phyloP scores from a whole-genome alignment of 1,284 basidiomycete species.

The Ustilago cynodontis region DNA sequence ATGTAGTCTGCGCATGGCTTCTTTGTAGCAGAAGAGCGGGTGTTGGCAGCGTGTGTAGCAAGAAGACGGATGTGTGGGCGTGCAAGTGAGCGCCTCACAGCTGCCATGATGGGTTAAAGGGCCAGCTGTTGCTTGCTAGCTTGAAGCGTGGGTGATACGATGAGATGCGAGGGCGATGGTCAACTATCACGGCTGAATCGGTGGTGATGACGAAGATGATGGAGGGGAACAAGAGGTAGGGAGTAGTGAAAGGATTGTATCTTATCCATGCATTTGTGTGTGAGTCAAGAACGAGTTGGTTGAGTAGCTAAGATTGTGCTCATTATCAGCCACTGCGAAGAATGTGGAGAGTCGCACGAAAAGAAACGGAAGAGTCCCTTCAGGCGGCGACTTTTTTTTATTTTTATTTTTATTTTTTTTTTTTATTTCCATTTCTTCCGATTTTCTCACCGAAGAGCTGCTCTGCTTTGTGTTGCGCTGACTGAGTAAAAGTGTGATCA shows the following conservation, averaged over 20 bases:
- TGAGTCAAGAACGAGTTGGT: slow-evolving; percentile 1
- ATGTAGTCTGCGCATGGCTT: slow-evolving; percentile 64
- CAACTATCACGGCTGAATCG: too few relatives aligned
- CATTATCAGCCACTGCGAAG: slow-evolving; percentile 5
- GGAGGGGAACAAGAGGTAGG: too few relatives aligned
- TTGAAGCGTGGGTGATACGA: neutral
- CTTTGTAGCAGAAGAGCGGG: slow-evolving; percentile 11
- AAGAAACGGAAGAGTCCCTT: slow-evolving; percentile 16
- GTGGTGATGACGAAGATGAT: neutral
- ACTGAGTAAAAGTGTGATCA: too few relatives aligned
- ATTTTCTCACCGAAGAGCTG: slow-evolving; percentile 8
- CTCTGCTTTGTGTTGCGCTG: too few relatives aligned
- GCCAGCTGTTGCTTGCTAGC: neutral
- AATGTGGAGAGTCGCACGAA: slow-evolving; percentile 14
- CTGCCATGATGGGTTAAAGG: slow-evolving; percentile 14
- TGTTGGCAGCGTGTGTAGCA: slow-evolving; percentile 37
- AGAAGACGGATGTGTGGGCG: slow-evolving; percentile 33
- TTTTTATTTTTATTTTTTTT: neutral
- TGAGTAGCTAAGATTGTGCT: slow-evolving; percentile 5
- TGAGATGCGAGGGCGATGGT: too few relatives aligned
- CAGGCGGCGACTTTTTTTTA: neutral
- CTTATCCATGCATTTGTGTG: slow-evolving; percentile 1
- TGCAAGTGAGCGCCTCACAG: slow-evolving; percentile 25
- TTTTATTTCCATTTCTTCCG: neutral
- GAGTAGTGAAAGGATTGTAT: neutral